Evolutionary conservation across 2,329 filamentous ascomycete species (phyloP), one percentile per base, ranked within the genome.

Genomic region (Sclerotinia sclerotiorum): DNA sequence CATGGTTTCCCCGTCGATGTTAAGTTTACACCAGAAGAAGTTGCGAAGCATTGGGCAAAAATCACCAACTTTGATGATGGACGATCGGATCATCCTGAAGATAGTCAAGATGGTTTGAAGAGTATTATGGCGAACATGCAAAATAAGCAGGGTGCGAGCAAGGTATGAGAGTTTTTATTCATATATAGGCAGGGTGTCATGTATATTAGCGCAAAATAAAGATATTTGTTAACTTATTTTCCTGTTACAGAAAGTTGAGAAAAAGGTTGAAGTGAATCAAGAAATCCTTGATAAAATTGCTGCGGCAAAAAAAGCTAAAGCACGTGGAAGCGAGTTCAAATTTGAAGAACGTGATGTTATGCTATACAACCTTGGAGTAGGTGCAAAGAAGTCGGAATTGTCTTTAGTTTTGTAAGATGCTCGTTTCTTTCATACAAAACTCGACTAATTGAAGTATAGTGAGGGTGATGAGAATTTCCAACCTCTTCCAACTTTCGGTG

Each of bases 401-500:
- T 87, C 89, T 72, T 89, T 96, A 74, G 90, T 97, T 71, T 99
- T 92, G 82, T 84, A 78, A 76, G 82, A 76, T 24, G 19, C 15
- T 46, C 32, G 32, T n/a, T 24, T 60, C 5, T 68, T 44, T 17
- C 49, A 5, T 35, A 19, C 17, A 15, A 15, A 46, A 32, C 24
- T 32, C 35, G 19, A 58, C 54, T 68, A 27, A 64, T 49, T 42
- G 65, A 57, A 61, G 42, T 44, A 39, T n/a, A 72, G 82, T 77
- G 95, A 99, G 84, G 91, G 92, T 77, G 83, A 89, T 77, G 93
- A 97, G 67, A 86, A 95, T 79, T 99, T 99, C 87, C 93, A 97
- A 79, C 90, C 92, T 65, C 84, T 98, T 65, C 95, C 95, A 65
- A 96, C 93, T n/a, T 99, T 92, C 77, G 95, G 94, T 79, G 95